Percentiles rank a stretch among this genome's conserved stretches.
phyloP scores from a whole-genome alignment of 192 early-diverging fungal genomes.

The Coemansia sp. region DNA sequence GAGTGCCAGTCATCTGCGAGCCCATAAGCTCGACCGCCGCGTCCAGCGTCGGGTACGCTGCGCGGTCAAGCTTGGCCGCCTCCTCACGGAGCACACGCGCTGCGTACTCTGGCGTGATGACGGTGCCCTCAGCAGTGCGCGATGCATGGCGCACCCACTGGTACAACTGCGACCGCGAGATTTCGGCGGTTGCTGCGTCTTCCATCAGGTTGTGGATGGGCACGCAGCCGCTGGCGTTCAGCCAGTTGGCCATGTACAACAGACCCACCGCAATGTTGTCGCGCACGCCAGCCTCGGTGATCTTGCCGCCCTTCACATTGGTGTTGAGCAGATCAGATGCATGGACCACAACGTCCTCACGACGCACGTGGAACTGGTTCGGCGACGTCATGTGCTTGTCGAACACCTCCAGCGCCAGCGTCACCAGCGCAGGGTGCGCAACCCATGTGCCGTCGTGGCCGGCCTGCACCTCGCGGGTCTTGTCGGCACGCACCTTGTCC shows the following conservation, averaged over 20 bases:
- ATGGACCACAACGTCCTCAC: conserved; percentile 86
- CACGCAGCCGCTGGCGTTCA: conserved; percentile 91
- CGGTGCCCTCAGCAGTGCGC: conserved; percentile 77
- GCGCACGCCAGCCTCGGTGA: conserved; percentile 90
- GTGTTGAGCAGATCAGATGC: conserved; percentile 82
- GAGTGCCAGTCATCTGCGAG: conserved; percentile 75
- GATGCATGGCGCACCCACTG: conserved; percentile 93
- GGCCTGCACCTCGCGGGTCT: conserved; percentile 91
- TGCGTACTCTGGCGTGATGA: conserved; percentile 76
- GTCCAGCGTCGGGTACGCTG: conserved; percentile 46
- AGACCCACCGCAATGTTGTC: conserved; percentile 90
- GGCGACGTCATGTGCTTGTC: conserved; percentile 94
- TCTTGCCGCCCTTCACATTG: conserved; percentile 65
- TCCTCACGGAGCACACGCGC: conserved; percentile 87
- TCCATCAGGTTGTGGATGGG: conserved; percentile 99
- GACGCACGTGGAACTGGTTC: conserved; percentile 91
- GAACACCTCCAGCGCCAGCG: conserved; percentile 85
- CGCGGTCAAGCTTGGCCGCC: conserved; percentile 67
- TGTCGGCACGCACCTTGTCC: conserved; percentile 92
- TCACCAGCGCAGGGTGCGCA: conserved; percentile 94
- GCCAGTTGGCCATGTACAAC: conserved; percentile 95
- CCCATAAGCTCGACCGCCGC: conserved; percentile 64
- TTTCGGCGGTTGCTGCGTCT: conserved; percentile 97
- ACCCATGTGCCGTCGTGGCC: conserved; percentile 97
- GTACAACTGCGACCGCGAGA: conserved; percentile 94